Evolutionary conservation across 768 basidiomycete genomes (phyloP), one percentile per base, ranked within the genome.

Genomic region (Serendipita sp.): DNA sequence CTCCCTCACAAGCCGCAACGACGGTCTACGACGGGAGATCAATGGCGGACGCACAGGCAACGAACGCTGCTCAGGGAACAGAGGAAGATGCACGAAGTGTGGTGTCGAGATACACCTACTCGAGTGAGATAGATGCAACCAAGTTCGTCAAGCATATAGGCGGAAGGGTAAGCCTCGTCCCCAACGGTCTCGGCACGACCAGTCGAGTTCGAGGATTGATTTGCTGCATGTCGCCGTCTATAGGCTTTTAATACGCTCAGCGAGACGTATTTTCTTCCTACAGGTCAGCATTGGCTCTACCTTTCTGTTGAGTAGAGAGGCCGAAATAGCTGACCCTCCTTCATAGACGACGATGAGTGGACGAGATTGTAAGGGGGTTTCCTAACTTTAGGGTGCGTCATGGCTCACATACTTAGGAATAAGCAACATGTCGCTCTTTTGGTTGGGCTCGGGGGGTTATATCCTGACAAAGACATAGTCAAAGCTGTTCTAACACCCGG

Each of bases 261-360:
- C 32, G 35, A 60, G 16, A 32, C 56, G 16, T 60, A 60, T 32
- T 60, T 60, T 60, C 24, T 60, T 30, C 56, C 56, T n/a, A 28
- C 56, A 60, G 56, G 56, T 60, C 13, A 37, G 56, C 48, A 60
- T 10, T 60, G 24, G 8, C 35, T 54, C 28, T 30, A 16, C 28
- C 28, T 15, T 30, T 15, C 16, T 54, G 53, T 11, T 11, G 53
- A 24, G 24, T 24, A 24, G 24, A 24, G 24, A 24, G 24, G 24
- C 24, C 24, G 24, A 24, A 24, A 24, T 24, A 24, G 34, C 56
- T 60, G 35, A 60, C 38, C 38, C 13, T 41, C 13, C 38, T 5
- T 41, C 56, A n/a, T 28, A 60, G 56, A 60, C 35, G 56, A 60
- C 34, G 56, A 60, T n/a, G 56, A 60, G 35, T 60, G 56, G 56